These are phyloP conservation scores for Nidularia pulvinata DNA, from an alignment of 768 basidiomycete genomes.

Conservation along the genomic window DNA sequence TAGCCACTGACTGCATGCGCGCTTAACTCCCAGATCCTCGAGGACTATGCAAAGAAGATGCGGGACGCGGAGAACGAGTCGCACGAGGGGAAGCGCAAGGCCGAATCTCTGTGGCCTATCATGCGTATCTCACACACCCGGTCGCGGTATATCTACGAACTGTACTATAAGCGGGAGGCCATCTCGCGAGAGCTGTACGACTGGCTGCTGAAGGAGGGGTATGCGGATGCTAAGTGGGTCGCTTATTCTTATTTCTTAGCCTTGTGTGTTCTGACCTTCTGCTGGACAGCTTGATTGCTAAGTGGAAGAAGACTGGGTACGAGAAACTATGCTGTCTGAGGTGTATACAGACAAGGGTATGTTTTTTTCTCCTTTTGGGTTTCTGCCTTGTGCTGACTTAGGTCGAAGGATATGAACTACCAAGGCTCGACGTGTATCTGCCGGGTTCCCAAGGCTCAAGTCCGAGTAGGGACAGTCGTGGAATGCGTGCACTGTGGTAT, in stretches of 20 bases:
- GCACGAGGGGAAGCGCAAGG: constrained; percentile 97
- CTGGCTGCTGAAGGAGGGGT: constrained; percentile 97
- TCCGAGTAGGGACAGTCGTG: constrained; percentile 88
- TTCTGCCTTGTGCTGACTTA: neutral
- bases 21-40: constrained; percentile 67
- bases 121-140: constrained; percentile 98
- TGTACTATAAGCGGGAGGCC: constrained; percentile 98
- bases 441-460: constrained; percentile 92
- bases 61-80: constrained; percentile 98
- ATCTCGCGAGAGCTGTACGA: constrained; percentile 93
- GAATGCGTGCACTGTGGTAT: constrained; percentile 98
- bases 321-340: constrained; percentile 97
- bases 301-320: constrained; percentile 99
- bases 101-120: constrained; percentile 94
- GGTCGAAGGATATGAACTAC: constrained; percentile 95
- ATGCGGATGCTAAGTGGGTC: constrained; percentile 93
- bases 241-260: constrained; percentile 4
- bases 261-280: neutral
- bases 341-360: constrained; percentile 92
- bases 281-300: constrained; percentile 81
- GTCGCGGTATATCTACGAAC: constrained; percentile 95
- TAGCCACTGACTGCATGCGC: too few relatives aligned
- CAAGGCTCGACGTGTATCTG: constrained; percentile 98
- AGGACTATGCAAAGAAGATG: constrained; percentile 99
- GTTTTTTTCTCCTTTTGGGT: constrained; percentile 5